These are phyloP conservation scores for Malus hybrid DNA, from an alignment of 331 rosid species.

Conservation along the genomic window DNA sequence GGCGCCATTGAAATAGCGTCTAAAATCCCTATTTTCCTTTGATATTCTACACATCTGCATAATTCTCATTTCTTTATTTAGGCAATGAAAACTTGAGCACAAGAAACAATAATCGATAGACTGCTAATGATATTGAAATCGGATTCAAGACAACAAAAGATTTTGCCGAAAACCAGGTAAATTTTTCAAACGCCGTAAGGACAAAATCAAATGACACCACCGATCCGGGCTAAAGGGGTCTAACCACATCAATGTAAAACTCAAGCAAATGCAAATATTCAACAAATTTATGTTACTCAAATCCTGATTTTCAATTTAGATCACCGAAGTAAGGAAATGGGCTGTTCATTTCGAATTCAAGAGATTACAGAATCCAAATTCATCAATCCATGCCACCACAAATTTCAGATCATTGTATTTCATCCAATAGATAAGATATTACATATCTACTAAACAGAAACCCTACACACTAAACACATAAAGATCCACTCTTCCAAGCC, in stretches of 20 bases:
- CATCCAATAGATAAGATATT: neutral
- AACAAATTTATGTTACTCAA: neutral
- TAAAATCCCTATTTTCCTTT: neutral
- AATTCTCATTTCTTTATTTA: no score
- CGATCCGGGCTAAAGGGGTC: neutral
- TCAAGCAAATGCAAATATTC: neutral
- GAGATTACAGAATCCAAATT: neutral
- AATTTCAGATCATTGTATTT: neutral
- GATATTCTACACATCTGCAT: neutral
- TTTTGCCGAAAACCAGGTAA: neutral
- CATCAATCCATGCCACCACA: neutral
- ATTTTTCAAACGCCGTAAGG: neutral
- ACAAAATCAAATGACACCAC: neutral
- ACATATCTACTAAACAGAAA: neutral
- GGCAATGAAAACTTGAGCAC: no score
- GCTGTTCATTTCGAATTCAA: neutral
- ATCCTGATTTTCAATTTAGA: neutral
- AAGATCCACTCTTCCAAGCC: neutral
- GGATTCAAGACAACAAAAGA: no score
- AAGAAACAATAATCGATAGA: no score
- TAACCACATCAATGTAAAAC: neutral
- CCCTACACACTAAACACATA: neutral
- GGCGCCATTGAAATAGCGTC: neutral
- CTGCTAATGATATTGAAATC: no score
- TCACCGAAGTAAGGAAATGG: accelerated